Evolutionary conservation across 352 stramenopile species (phyloP).

Genomic region (Phytopythium ostracodes): DNA sequence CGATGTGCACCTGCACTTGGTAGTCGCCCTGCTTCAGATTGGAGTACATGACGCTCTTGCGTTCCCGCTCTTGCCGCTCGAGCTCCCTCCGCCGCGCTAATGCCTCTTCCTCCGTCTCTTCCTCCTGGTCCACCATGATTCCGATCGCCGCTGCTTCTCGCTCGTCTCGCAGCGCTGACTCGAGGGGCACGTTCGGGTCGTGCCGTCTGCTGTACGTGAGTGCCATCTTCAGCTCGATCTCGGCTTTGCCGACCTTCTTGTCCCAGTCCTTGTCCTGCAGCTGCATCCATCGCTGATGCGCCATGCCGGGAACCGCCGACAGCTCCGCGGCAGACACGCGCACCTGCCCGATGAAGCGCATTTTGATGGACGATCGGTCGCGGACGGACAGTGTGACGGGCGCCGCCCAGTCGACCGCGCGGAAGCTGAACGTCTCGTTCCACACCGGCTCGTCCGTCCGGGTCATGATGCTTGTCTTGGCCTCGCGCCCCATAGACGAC

Average conservation of each 20-base stretch:
- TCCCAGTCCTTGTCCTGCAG: constrained; percentile 49
- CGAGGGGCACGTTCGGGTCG: constrained; percentile 30
- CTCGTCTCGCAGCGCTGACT: constrained; percentile 14
- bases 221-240: constrained; percentile 68
- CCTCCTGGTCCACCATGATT: constrained; percentile 58
- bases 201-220: constrained; percentile 66
- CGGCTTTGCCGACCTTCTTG: constrained; percentile 25
- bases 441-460: constrained; percentile 62
- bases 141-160: constrained; percentile 17
- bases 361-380: constrained; percentile 70
- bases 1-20: constrained; percentile 82
- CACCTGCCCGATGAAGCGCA: constrained; percentile 64
- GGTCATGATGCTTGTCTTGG: constrained; percentile 67
- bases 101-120: constrained; percentile 70
- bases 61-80: constrained; percentile 50
- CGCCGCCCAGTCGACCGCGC: constrained; percentile 59
- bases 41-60: constrained; percentile 37
- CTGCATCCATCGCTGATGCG: constrained; percentile 51
- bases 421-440: constrained; percentile 79
- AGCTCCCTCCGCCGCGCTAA: constrained; percentile 26
- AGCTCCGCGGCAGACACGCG: constrained; percentile 55
- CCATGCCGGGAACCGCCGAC: constrained; percentile 50
- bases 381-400: constrained; percentile 61
- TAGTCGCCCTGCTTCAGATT: constrained; percentile 76
- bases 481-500: constrained; percentile 50